Evolutionary conservation across 306 rosid species (phyloP), one percentile per base, ranked within the genome.

Genomic region (Coriaria nepalensis): DNA sequence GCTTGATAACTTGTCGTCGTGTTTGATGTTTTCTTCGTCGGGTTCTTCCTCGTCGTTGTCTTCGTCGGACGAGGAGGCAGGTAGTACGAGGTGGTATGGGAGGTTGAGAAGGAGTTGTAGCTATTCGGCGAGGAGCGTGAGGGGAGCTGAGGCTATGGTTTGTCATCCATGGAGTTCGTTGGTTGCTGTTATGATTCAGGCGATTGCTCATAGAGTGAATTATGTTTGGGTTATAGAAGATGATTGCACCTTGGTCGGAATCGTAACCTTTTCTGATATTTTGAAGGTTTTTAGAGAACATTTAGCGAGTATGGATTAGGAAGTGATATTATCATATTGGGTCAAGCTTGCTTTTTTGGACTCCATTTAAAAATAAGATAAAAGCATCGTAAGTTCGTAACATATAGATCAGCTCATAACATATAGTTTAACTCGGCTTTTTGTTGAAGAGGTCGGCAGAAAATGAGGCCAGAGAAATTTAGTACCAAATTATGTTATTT

Each of bases 121-220:
- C 61, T 85, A 79, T 71, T 90, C 95, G 0, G 78, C 93, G 0
- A 83, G 94, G 64, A 79, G 77, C 70, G 93, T 73, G 56, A 78
- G 94, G 43, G 78, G 78, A 50, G 81, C 83, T 0, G 98, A 90
- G 65, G 96, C 95, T 32, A 79, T 82, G 11, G 94, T 90, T 37
- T 90, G 94, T 55, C 71, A 77, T 47, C 85, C 95, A 2, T 59
- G 73, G 76, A 85, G 93, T 70, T 79, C 98, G 4, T 20, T 90
- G 72, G 83, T 79, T 60, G 95, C 98, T 0, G 98, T 85, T 47
- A 77, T 85, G 87, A 62, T 90, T 64, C 95, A 82, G 70, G 95
- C 93, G 2, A 75, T 90, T 7, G 62, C 96, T 0, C 94, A 79
- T 50, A 78, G 96, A 10, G 84, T 78, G 35, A 70, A 70, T 42